Base-by-base conservation (phyloP, 163 green algal genomes). In the Volvox carteri region DNA sequence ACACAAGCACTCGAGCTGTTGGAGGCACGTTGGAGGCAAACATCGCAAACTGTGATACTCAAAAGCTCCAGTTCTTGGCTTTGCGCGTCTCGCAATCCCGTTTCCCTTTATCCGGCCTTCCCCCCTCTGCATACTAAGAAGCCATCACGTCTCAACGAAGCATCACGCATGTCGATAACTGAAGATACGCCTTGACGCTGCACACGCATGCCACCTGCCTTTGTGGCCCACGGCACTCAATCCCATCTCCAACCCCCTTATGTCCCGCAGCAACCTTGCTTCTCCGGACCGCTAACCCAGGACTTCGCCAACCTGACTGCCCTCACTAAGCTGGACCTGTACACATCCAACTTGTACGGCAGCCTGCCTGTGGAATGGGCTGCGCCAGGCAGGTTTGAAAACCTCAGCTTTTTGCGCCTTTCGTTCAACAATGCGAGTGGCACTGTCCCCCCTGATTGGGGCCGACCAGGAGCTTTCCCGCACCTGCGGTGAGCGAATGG, bases 361-460 rank as follows among this genome's bases (percentile, higher is more conserved):
- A 77, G 73, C 4, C 84, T 93, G 60, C 56, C 73, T 18, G 56
- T 48, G 30, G 19, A 77, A 42, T 90, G 84, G 84, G 72, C 54
- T 4, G 39, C 19, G 1, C 42, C 72, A 2, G 84, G 54, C 30
- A 72, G 28, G 11, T 85, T 90, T 52, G 28, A 67, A 0, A 0
- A 2, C 44, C 85, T 90, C 11, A 54, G 39, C 30, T 90, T 90
- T 35, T 58, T 90, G 42, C 85, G 85, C 73, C 75, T 90, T 3
- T 86, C 85, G 28, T 86, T 86, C 56, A 90, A 90, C 85, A 90
- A 90, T 37, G 72, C 72, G 11, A 84, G 23, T n/a, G 84, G 84
- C 37, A 42, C 41, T 2, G 19, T 89, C 6, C 84, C 85, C 37
- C 42, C 58, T 25, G n/a, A 70, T 8, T 90, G 84, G 84, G 84